phyloP scores from a whole-genome alignment of 495 filamentous ascomycete species.

The Penicillium canescens region DNA sequence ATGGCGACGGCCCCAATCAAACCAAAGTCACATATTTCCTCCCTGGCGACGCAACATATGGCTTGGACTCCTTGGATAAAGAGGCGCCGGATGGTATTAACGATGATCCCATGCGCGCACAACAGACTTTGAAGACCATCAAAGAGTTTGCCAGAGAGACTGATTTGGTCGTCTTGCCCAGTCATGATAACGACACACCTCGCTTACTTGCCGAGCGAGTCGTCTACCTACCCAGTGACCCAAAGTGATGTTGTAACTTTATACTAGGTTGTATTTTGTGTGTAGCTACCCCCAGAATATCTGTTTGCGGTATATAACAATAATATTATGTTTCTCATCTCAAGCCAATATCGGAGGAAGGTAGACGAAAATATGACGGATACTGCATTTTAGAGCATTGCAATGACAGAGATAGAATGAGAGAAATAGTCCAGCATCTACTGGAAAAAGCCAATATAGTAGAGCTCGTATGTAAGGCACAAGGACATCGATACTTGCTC shows the following conservation, averaged over 20 bases:
- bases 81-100: constrained; percentile 34
- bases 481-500: no score
- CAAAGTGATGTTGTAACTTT: background rate
- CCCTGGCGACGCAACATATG: constrained; percentile 33
- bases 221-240: constrained; percentile 12
- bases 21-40: constrained; percentile 23
- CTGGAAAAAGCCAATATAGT: no score
- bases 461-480: no score
- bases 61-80: constrained; percentile 22
- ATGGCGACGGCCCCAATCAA: constrained; percentile 1
- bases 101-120: constrained; percentile 23
- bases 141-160: constrained; percentile 27
- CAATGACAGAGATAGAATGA: no score
- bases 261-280: background rate
- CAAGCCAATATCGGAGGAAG: no score
- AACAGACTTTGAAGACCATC: constrained; percentile 24
- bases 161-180: constrained; percentile 26
- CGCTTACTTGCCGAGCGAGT: constrained; percentile 12
- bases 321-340: no score
- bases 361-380: no score
- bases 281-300: no score
- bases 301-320: no score
- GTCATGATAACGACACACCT: constrained; percentile 27
- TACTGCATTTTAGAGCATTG: no score
- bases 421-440: no score